phyloP scores from a whole-genome alignment of 2,329 filamentous ascomycete species.

The Annulohypoxylon truncatum region DNA sequence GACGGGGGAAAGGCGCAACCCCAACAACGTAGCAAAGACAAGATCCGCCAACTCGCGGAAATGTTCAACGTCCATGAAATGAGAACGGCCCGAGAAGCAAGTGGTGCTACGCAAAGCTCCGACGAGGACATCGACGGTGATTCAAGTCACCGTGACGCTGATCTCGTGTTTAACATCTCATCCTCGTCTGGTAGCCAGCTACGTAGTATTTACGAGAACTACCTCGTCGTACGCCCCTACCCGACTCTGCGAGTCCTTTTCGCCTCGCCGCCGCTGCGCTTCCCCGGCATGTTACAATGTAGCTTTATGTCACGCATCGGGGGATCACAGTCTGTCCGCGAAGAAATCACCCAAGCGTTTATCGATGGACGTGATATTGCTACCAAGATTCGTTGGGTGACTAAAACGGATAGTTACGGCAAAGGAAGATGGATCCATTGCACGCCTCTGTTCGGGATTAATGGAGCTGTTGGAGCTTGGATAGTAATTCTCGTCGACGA shows the following conservation, averaged over 20 bases:
- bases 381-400: constrained; percentile 78
- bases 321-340: constrained; percentile 59
- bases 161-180: constrained; percentile 24
- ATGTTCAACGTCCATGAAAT: constrained; percentile 77
- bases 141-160: constrained; percentile 28
- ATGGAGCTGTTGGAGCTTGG: constrained; percentile 79
- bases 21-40: constrained; percentile 57
- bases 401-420: constrained; percentile 63
- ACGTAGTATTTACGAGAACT: constrained; percentile 64
- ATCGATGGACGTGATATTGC: constrained; percentile 77
- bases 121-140: constrained; percentile 57
- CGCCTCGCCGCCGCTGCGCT: constrained; percentile 73
- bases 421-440: constrained; percentile 81
- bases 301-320: constrained; percentile 66
- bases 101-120: constrained; percentile 70
- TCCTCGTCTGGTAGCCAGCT: constrained; percentile 49
- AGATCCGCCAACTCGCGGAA: constrained; percentile 74
- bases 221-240: constrained; percentile 73
- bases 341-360: constrained; percentile 68
- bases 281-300: constrained; percentile 74
- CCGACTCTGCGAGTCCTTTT: constrained; percentile 76
- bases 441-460: constrained; percentile 75
- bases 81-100: constrained; percentile 70
- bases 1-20: constrained; percentile 13
- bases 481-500: constrained; percentile 80